Base-by-base conservation (phyloP, 768 basidiomycete species). In the Suillus brevipes region DNA sequence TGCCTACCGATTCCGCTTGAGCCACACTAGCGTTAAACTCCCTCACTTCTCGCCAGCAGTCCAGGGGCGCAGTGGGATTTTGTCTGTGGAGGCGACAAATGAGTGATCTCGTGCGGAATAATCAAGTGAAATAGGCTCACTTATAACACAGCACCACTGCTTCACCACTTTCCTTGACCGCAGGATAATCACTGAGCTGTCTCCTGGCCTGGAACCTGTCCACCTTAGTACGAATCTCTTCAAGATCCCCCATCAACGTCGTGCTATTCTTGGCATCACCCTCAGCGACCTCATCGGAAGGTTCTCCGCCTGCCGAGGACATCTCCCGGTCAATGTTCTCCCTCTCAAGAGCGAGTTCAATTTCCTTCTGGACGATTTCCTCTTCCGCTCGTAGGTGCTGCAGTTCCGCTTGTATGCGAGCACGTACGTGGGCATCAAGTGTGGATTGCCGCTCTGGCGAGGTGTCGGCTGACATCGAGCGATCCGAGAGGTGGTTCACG, bases 311-410 rank as follows among this genome's bases (percentile, higher is more conserved):
- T 18, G 82, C 81, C 80, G 84, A 82, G 34, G 77, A 75, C 68
- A 80, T 83, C 77, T 95, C 93, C 64, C 84, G 83, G 75, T 94
- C 91, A 60, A 95, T 75, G 77, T 95, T 96, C 80, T 95, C 94
- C 79, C 88, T 90, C 80, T 95, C 91, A 57, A 96, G 80, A 2
- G 91, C 92, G 38, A 74, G 79, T 71, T 92, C 89, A 40, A 96
- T 94, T 78, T 93, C 85, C 56, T 81, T 78, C 50, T 84, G 86
- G 13, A 96, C 88, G 42, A 79, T 74, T 65, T 87, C 86, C 74
- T 94, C 93, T 71, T 92, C 87, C 36, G 82, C 78, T 38, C 85
- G 87, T 68, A 95, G 80, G 47, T 83, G 84, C 36, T 82, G 76
- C 20, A 94, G 79, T 74, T 94, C 92, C 47, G 80, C 80, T 50